Conservation (phyloP, 495 filamentous ascomycete species). For the Xylaria cubensis region DNA sequence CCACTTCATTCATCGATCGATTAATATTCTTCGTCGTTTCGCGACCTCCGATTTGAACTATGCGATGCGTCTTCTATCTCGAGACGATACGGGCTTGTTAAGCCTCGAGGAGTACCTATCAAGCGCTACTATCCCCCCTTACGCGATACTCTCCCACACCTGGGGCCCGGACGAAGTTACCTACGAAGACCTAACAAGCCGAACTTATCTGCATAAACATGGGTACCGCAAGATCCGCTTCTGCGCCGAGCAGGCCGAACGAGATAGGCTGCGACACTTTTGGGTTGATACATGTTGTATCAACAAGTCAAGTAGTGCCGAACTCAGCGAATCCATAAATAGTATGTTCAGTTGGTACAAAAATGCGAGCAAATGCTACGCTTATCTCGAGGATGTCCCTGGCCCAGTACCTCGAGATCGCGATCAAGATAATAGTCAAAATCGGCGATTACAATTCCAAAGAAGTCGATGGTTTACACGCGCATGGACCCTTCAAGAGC, state of each 20-base stretch:
- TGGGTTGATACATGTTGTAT: slow-evolving; percentile 50
- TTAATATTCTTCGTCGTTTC: no score
- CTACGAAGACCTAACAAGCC: slow-evolving; percentile 33
- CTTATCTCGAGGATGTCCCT: slow-evolving; percentile 39
- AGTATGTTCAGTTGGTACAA: slow-evolving; percentile 45
- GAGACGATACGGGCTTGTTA: not conserved
- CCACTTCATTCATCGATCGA: no score
- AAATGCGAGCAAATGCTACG: slow-evolving; percentile 38
- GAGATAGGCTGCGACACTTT: slow-evolving; percentile 32
- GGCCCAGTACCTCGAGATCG: not conserved
- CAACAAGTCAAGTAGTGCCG: slow-evolving; percentile 37
- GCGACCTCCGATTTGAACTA: no score
- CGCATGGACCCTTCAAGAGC: no score
- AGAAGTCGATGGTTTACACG: no score
- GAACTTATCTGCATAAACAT: slow-evolving; percentile 27
- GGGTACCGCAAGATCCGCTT: slow-evolving; percentile 37
- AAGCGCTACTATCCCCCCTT: slow-evolving; percentile 23
- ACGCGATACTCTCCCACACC: slow-evolving; percentile 41
- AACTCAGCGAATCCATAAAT: slow-evolving; percentile 41
- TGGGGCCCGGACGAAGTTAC: slow-evolving; percentile 40
- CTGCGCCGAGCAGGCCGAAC: slow-evolving; percentile 32
- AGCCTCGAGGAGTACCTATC: not conserved
- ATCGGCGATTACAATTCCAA: no score
- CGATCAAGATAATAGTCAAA: no score
- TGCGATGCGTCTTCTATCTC: not conserved